phyloP scores from a whole-genome alignment of 129 eudicot species.

The Centrapalus pauciflorus region DNA sequence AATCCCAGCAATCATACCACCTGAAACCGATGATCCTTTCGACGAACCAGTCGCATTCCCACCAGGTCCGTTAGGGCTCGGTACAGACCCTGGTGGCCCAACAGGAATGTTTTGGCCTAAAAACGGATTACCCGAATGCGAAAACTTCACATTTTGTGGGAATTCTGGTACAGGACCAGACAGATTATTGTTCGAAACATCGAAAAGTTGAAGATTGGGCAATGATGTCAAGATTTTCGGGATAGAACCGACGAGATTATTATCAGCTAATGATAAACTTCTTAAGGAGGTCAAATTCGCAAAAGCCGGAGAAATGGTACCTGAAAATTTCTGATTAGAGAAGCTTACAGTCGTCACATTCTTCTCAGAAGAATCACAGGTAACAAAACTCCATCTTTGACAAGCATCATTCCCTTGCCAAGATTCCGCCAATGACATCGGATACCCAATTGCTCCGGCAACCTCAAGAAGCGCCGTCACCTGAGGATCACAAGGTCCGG shows the following conservation, averaged over 20 bases:
- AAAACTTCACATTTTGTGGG: conserved; percentile 25
- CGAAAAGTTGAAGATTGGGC: conserved; percentile 29
- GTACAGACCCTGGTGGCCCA: conserved; percentile 27
- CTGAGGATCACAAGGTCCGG: conserved; percentile 67
- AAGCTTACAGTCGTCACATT: conserved; percentile 36
- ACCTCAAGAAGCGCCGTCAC: conserved; percentile 47
- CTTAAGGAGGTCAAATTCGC: conserved; percentile 37
- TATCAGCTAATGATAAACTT: conserved; percentile 41
- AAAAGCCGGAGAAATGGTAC: conserved; percentile 60
- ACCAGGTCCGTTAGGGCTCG: not conserved
- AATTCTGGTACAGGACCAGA: conserved; percentile 44
- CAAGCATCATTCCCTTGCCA: conserved; percentile 64
- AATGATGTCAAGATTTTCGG: conserved; percentile 40
- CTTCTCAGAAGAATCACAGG: conserved; percentile 38
- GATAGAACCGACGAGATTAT: conserved; percentile 45
- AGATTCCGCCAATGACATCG: conserved; percentile 43
- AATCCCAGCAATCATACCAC: conserved; percentile 44
- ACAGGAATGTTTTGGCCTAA: conserved; percentile 28
- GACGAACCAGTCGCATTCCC: conserved; percentile 24
- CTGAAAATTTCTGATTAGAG: conserved; percentile 26
- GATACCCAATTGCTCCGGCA: conserved; percentile 57
- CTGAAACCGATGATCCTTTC: conserved; percentile 26
- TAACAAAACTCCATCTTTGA: conserved; percentile 33
- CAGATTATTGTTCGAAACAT: conserved; percentile 56
- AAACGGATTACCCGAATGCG: conserved; percentile 25